Evolutionary conservation across 768 basidiomycete genomes (phyloP), one percentile per base, ranked within the genome.

Genomic region (Amanita pseudoporphyria): DNA sequence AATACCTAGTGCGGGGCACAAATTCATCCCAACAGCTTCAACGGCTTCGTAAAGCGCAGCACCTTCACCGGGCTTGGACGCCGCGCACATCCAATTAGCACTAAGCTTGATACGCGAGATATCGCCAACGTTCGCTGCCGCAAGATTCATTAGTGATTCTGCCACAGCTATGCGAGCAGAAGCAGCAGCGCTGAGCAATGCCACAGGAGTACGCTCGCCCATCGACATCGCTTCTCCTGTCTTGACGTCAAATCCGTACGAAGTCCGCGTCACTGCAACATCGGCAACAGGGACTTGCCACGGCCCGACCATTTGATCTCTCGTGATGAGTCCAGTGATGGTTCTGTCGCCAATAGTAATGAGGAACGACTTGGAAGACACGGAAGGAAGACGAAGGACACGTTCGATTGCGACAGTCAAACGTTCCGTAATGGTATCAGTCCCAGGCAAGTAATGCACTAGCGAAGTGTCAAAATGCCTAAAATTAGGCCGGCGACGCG

Each of bases 51-150:
- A 98, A 49, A 99, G 72, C 9, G 76, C 83, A 0, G 82, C 82
- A 9, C 95, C 95, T 61, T 98, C 95, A 39, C 94, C 86, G 58
- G 81, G 72, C 62, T 87, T 87, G 9, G 82, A 83, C 5, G 95
- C 90, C 3, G 94, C 93, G 52, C 88, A 92, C 96, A 99, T 99
- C 96, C 96, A 99, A 65, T 99, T 99, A 40, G 95, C 95, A 55
- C 91, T 94, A n/a, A 99, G 75, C 67, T 99, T 99, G 59, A 96
- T 79, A 50, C 74, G 71, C 2, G 74, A 72, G 30, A 97, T 70
- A 21, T 78, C 74, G 3, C 78, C 77, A 35, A 94, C 69, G 42
- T 78, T 74, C 1, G 94, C 82, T 5, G 96, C 93, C 0, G 78
- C 80, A 52, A 98, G 74, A 67, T 98, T 99, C 57, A 86, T 92